Conservation (phyloP, 495 filamentous ascomycete species). For the Diplogelasinospora grovesii region DNA sequence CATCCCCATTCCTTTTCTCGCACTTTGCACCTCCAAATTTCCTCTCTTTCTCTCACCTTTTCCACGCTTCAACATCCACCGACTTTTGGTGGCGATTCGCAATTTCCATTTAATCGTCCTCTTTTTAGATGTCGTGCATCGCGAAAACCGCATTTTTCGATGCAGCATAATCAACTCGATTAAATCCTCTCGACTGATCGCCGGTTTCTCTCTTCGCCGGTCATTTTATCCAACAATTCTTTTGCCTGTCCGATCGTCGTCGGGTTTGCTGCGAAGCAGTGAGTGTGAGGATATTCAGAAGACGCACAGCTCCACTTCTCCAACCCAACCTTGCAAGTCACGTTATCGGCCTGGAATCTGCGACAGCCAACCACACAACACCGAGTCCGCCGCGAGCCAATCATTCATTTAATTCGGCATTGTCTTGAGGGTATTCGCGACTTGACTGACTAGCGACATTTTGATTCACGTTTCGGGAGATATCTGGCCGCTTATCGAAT, state of each 20-base stretch:
- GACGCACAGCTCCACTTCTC: constrained; percentile 8
- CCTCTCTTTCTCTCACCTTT: constrained; percentile 39
- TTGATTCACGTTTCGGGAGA: no score
- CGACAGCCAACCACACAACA: not conserved
- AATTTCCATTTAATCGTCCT: constrained; percentile 43
- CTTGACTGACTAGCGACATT: constrained; percentile 19
- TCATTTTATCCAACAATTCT: constrained; percentile 13
- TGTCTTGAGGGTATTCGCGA: no score
- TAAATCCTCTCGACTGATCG: constrained; percentile 15
- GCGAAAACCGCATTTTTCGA: constrained; percentile 15
- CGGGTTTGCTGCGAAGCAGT: constrained; percentile 12
- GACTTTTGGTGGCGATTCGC: constrained; percentile 29
- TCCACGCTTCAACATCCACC: constrained; percentile 42
- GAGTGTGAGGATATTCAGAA: constrained; percentile 41
- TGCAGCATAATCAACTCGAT: constrained; percentile 25
- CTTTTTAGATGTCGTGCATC: constrained; percentile 27
- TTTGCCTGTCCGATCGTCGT: constrained; percentile 11
- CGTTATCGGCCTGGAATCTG: not conserved
- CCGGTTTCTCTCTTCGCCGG: constrained; percentile 9
- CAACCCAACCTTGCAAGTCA: constrained; percentile 5
- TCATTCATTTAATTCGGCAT: constrained; percentile 3
- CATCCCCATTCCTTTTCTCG: constrained; percentile 21
- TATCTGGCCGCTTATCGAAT: no score
- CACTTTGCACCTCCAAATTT: constrained; percentile 37
- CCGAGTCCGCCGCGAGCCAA: constrained; percentile 1